These are phyloP conservation scores for Fraxinus baroniana DNA, from an alignment of 305 asterid species.

Conservation along the genomic window DNA sequence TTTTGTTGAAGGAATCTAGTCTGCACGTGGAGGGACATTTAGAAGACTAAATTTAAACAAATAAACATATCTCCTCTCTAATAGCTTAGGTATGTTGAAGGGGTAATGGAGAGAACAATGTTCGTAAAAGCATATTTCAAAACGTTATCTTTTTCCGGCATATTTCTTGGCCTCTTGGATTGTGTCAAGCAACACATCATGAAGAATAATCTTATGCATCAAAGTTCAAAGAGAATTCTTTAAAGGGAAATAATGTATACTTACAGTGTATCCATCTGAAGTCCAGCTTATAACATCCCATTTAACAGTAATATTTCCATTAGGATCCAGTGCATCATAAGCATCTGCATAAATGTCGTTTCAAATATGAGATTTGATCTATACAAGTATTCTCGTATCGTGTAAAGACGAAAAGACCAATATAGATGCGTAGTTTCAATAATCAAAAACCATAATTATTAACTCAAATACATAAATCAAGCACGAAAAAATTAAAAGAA, in stretches of 20 bases:
- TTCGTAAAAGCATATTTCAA: background rate
- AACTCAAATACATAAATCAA: background rate
- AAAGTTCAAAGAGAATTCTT: background rate
- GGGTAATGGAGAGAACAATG: background rate
- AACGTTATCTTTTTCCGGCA: background rate
- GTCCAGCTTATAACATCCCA: slow-evolving; percentile 60
- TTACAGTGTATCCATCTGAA: slow-evolving; percentile 56
- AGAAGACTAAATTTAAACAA: background rate
- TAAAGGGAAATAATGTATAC: slow-evolving; percentile 19
- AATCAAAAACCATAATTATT: background rate
- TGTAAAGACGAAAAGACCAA: background rate
- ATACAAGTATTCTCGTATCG: background rate
- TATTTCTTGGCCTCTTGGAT: background rate
- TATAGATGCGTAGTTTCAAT: background rate
- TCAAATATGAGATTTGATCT: background rate
- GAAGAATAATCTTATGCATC: background rate
- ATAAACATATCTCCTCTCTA: background rate
- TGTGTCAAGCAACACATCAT: background rate
- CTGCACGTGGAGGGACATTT: background rate
- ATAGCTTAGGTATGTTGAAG: background rate
- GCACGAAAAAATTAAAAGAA: background rate
- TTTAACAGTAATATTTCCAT: slow-evolving; percentile 52
- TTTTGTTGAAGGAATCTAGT: background rate
- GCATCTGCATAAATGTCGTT: slow-evolving; percentile 30
- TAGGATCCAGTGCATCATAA: slow-evolving; percentile 57